Conservation (phyloP, 306 rosid species). For the Herpetospermum pedunculosum region DNA sequence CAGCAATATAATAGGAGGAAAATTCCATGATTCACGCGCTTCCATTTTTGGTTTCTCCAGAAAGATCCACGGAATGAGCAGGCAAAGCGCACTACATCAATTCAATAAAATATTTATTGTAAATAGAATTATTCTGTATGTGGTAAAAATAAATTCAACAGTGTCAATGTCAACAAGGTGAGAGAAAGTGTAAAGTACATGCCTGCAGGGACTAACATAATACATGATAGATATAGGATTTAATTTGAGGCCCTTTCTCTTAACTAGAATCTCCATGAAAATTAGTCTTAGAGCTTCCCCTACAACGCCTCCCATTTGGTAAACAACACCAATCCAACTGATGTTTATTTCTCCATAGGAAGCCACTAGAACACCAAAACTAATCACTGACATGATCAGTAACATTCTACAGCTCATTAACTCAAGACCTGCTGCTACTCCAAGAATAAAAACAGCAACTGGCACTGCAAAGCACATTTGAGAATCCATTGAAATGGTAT, state of each 20-base stretch:
- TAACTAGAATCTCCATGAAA: constrained; percentile 96
- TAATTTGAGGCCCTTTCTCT: constrained; percentile 87
- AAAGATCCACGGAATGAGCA: constrained; percentile 89
- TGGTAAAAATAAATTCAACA: background rate
- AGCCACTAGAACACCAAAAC: constrained; percentile 93
- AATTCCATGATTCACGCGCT: constrained; percentile 68
- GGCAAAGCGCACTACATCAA: constrained; percentile 80
- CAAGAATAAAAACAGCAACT: constrained; percentile 90
- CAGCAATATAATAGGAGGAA: constrained; percentile 59
- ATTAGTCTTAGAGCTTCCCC: constrained; percentile 98
- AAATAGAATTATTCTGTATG: background rate
- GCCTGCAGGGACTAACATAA: constrained; percentile 99
- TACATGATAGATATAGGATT: constrained; percentile 92
- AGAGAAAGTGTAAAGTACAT: constrained; percentile 11
- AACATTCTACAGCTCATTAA: constrained; percentile 90
- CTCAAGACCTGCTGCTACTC: constrained; percentile 93
- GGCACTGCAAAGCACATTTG: constrained; percentile 62
- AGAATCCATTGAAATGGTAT: background rate
- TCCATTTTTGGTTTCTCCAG: constrained; percentile 87
- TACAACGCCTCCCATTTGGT: constrained; percentile 98
- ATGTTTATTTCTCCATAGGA: constrained; percentile 91
- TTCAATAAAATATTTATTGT: background rate
- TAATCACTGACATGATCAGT: constrained; percentile 88
- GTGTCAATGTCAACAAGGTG: background rate
- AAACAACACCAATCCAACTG: constrained; percentile 93